Percentiles rank a stretch among this genome's conserved stretches.
Conservation (phyloP, 768 basidiomycete species). For the Lepiota brunneoincarnata region DNA sequence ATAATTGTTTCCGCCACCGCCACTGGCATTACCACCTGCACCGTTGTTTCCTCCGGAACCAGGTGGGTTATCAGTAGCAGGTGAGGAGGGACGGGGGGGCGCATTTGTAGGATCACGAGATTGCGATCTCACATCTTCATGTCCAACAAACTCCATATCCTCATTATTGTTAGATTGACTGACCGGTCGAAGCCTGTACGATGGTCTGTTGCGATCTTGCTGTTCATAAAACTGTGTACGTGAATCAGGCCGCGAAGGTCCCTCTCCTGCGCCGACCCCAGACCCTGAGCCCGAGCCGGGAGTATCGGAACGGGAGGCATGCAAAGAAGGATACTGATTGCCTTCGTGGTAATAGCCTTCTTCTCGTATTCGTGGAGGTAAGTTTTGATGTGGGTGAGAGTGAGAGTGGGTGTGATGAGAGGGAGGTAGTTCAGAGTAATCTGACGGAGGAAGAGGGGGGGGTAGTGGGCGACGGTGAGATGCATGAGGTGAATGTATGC, state of each 20-base stretch:
- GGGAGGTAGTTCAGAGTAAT: slow-evolving; percentile 29
- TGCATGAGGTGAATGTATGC: slow-evolving; percentile 41
- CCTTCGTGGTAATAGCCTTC: slow-evolving; percentile 36
- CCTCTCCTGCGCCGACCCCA: slow-evolving; percentile 41
- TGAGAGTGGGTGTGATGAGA: neutral
- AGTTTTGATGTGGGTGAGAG: neutral
- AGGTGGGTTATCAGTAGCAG: slow-evolving; percentile 25
- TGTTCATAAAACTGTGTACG: slow-evolving; percentile 48
- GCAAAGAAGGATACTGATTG: slow-evolving; percentile 27
- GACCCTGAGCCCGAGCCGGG: slow-evolving; percentile 56
- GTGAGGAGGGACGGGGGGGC: neutral
- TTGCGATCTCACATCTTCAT: slow-evolving; percentile 49
- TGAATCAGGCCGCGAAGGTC: slow-evolving; percentile 50
- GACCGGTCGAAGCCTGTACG: slow-evolving; percentile 52
- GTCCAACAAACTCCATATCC: slow-evolving; percentile 45
- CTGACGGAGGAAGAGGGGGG: slow-evolving; percentile 18
- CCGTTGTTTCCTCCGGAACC: slow-evolving; percentile 20
- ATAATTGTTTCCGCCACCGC: slow-evolving; percentile 29
- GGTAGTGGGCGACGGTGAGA: slow-evolving; percentile 28
- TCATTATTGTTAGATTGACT: slow-evolving; percentile 37
- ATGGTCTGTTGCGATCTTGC: slow-evolving; percentile 35
- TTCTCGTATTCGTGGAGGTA: slow-evolving; percentile 28
- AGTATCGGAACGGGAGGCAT: slow-evolving; percentile 54
- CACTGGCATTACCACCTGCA: slow-evolving; percentile 17
- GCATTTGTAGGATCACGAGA: slow-evolving; percentile 20